A percentile compares a stretch with the other conserved stretches of the same genome.
Evolutionary conservation across 2,329 filamentous ascomycete genomes (phyloP).

Genomic region (Fusarium redolens): DNA sequence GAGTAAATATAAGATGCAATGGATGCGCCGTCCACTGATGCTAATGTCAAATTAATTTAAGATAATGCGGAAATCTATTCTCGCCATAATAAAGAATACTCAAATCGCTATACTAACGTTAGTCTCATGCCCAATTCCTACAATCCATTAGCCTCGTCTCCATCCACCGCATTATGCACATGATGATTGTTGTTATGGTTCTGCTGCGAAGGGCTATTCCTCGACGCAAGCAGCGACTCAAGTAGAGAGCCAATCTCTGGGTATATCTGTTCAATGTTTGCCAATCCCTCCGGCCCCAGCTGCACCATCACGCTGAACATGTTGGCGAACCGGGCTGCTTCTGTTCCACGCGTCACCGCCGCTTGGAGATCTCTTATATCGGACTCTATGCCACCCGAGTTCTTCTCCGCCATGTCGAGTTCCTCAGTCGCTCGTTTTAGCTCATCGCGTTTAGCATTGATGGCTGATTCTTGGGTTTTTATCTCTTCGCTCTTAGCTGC

Average conservation of each 20-base stretch:
- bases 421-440: conserved; percentile 34
- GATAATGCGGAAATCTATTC: conserved; percentile 14
- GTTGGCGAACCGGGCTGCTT: conserved; percentile 40
- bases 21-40: background rate
- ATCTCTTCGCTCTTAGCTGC: conserved; percentile 44
- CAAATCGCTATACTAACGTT: conserved; percentile 21
- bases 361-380: conserved; percentile 43
- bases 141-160: conserved; percentile 35
- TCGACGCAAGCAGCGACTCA: conserved; percentile 40
- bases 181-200: conserved; percentile 23
- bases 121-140: background rate
- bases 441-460: conserved; percentile 35
- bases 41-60: background rate
- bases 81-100: conserved; percentile 6
- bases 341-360: conserved; percentile 37
- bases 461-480: conserved; percentile 39
- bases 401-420: conserved; percentile 34
- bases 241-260: conserved; percentile 45
- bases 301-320: conserved; percentile 46
- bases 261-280: conserved; percentile 46
- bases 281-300: conserved; percentile 41
- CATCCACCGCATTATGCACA: conserved; percentile 24
- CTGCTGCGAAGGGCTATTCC: conserved; percentile 23
- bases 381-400: conserved; percentile 32
- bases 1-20: background rate